These are phyloP conservation scores for Dipteronia sinensis DNA, from an alignment of 345 rosid species.

Conservation along the genomic window DNA sequence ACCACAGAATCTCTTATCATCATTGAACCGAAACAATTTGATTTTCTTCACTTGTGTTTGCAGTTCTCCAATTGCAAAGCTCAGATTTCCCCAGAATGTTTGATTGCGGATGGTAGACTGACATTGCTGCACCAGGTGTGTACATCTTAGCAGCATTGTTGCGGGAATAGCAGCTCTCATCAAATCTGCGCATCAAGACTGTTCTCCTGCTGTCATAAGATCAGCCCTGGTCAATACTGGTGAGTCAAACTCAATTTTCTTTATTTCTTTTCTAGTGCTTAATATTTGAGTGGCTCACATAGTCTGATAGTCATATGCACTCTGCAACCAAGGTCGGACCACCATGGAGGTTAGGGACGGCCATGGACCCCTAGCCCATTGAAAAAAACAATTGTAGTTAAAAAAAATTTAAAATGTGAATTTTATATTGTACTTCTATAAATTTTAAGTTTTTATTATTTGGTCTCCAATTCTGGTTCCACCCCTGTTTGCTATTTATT, in stretches of 20 bases:
- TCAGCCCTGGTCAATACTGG: slow-evolving; percentile 59
- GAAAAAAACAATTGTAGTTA: too few species aligned
- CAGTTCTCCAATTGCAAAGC: slow-evolving; percentile 42
- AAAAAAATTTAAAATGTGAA: too few species aligned
- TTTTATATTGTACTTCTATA: too few species aligned
- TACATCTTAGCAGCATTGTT: slow-evolving; percentile 38
- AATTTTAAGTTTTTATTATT: too few species aligned
- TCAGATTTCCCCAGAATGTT: slow-evolving; percentile 40
- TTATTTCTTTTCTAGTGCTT: too few species aligned
- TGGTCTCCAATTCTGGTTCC: too few species aligned
- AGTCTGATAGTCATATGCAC: too few species aligned
- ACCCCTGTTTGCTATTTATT: too few species aligned
- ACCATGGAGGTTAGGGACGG: too few species aligned
- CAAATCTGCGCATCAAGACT: slow-evolving; percentile 45
- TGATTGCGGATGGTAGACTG: slow-evolving; percentile 30
- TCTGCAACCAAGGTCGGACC: too few species aligned
- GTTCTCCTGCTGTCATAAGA: slow-evolving; percentile 62
- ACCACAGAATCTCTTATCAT: not conserved
- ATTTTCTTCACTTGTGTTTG: not conserved
- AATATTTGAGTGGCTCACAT: too few species aligned
- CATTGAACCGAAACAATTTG: not conserved
- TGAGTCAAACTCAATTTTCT: not conserved
- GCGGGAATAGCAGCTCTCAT: slow-evolving; percentile 62
- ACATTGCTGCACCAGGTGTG: slow-evolving; percentile 40
- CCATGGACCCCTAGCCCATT: too few species aligned